A percentile compares a stretch with the other conserved stretches of the same genome.
Evolutionary conservation across 805 yeast genomes (phyloP).

Genomic region (Ogataea degrootiae): DNA sequence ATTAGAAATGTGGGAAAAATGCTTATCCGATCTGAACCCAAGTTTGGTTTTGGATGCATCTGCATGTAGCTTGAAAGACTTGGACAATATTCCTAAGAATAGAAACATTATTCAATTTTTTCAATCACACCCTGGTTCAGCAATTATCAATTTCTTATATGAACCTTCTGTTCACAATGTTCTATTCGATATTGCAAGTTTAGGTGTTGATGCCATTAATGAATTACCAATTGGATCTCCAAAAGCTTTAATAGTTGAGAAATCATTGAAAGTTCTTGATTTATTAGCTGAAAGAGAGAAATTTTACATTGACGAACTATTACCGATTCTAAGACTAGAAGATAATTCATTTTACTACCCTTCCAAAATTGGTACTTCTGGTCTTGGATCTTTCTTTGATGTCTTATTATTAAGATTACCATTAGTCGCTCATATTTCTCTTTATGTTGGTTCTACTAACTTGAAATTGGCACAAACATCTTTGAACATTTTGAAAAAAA

Average conservation of each 20-base stretch:
- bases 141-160: slow-evolving; percentile 57
- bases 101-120: slow-evolving; percentile 45
- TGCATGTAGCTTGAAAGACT: slow-evolving; percentile 37
- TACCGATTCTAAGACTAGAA: slow-evolving; percentile 44
- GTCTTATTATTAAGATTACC: slow-evolving; percentile 69
- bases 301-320: slow-evolving; percentile 50
- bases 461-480: slow-evolving; percentile 47
- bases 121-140: slow-evolving; percentile 66
- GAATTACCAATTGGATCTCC: slow-evolving; percentile 33
- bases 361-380: slow-evolving; percentile 49
- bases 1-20: slow-evolving; percentile 44
- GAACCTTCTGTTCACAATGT: slow-evolving; percentile 51
- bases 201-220: slow-evolving; percentile 55
- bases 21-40: slow-evolving; percentile 48
- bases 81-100: slow-evolving; percentile 43
- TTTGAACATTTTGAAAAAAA: slow-evolving; percentile 45
- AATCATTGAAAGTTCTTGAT: slow-evolving; percentile 41
- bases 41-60: slow-evolving; percentile 47
- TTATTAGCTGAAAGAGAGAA: slow-evolving; percentile 49
- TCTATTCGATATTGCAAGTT: slow-evolving; percentile 50
- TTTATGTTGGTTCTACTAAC: slow-evolving; percentile 63
- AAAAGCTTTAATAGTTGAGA: slow-evolving; percentile 33
- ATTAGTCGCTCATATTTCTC: slow-evolving; percentile 65
- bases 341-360: slow-evolving; percentile 37
- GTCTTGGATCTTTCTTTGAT: slow-evolving; percentile 62